Evolutionary conservation across 2,329 filamentous ascomycete species (phyloP).

Genomic region (Eurotiales sp.): DNA sequence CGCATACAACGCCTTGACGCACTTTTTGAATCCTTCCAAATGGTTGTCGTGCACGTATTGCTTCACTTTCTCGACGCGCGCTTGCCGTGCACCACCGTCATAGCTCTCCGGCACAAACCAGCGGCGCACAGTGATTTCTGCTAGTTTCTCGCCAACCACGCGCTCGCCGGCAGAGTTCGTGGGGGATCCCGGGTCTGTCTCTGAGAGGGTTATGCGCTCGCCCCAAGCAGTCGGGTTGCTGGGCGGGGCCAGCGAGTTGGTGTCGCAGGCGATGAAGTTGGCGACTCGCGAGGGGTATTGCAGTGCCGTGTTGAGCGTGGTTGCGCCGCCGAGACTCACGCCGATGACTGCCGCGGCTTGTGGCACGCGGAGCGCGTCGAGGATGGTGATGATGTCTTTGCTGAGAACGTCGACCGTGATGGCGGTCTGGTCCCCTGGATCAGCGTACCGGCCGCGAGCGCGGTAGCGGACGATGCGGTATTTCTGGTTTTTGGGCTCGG

Average conservation of each 20-base stretch:
- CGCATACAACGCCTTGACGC: slow-evolving; percentile 62
- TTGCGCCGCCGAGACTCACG: slow-evolving; percentile 78
- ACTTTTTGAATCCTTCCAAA: slow-evolving; percentile 72
- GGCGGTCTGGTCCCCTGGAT: slow-evolving; percentile 37
- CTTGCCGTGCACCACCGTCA: slow-evolving; percentile 46
- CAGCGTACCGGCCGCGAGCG: slow-evolving; percentile 62
- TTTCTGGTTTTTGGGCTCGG: slow-evolving; percentile 50
- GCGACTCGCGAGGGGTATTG: slow-evolving; percentile 57
- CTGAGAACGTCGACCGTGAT: slow-evolving; percentile 64
- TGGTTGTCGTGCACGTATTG: slow-evolving; percentile 67
- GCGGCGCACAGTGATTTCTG: slow-evolving; percentile 65
- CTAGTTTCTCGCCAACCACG: slow-evolving; percentile 62
- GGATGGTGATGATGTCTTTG: slow-evolving; percentile 62
- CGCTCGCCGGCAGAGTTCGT: slow-evolving; percentile 43
- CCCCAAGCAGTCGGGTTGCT: slow-evolving; percentile 77
- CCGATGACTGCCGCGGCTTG: slow-evolving; percentile 66
- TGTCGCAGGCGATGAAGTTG: slow-evolving; percentile 71
- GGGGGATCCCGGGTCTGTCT: slow-evolving; percentile 45
- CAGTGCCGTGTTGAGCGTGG: slow-evolving; percentile 68
- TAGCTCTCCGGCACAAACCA: slow-evolving; percentile 69
- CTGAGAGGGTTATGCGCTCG: slow-evolving; percentile 67
- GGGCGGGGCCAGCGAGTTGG: slow-evolving; percentile 67
- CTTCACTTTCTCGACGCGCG: slow-evolving; percentile 56
- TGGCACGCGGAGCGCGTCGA: slow-evolving; percentile 66
- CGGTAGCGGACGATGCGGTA: slow-evolving; percentile 76